Evolutionary conservation across 345 rosid species (phyloP).

Genomic region (Syzygium jambos): DNA sequence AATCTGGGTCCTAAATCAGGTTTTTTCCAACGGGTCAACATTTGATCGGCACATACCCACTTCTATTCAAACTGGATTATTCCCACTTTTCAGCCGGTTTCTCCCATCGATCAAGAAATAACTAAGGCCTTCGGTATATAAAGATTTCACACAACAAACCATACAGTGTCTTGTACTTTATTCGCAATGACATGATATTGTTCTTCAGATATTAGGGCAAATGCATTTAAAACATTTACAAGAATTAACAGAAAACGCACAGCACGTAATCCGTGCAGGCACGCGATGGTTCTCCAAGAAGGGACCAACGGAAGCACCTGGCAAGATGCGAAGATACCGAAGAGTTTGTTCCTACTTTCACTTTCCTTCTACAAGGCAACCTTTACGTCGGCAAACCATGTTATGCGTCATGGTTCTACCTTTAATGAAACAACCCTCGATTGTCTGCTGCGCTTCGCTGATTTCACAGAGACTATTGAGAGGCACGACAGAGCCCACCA

Average conservation of each 20-base stretch:
- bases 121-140: not conserved
- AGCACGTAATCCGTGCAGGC: not conserved
- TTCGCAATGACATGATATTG: not conserved
- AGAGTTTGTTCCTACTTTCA: not conserved
- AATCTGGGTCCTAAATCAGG: not conserved
- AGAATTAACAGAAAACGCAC: not conserved
- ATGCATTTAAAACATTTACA: not conserved
- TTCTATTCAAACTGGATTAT: not conserved
- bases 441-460: constrained; percentile 82
- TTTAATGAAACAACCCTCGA: constrained; percentile 88
- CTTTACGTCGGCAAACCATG: not conserved
- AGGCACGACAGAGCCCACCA: constrained; percentile 99
- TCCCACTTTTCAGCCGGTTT: not conserved
- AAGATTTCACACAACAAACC: not conserved
- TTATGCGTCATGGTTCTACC: constrained; percentile 71
- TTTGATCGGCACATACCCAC: not conserved
- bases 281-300: not conserved
- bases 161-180: not conserved
- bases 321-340: not conserved
- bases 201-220: not conserved
- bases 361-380: not conserved
- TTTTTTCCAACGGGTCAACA: not conserved
- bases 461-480: constrained; percentile 63
- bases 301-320: not conserved
- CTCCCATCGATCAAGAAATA: not conserved